A percentile compares a stretch with the other conserved stretches of the same genome.
Evolutionary conservation across 192 early-diverging fungal genomes (phyloP).

Genomic region (Lunasporangiospora selenospora): DNA sequence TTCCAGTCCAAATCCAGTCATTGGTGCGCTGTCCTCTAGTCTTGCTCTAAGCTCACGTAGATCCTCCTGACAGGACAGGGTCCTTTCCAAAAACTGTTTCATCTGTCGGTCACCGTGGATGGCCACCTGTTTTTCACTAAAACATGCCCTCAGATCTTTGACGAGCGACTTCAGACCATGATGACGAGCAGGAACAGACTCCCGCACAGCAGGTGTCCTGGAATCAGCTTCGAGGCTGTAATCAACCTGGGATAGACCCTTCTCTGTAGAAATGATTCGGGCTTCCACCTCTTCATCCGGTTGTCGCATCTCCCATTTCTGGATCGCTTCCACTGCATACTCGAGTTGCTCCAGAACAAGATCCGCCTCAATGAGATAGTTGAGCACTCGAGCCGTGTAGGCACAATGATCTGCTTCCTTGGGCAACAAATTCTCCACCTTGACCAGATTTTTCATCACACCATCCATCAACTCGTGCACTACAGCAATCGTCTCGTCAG

Average conservation of each 20-base stretch:
- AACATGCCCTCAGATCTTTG: slow-evolving; percentile 23
- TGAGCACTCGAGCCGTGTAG: slow-evolving; percentile 21
- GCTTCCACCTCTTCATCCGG: slow-evolving; percentile 25
- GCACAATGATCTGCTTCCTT: slow-evolving; percentile 32
- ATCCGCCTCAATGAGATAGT: slow-evolving; percentile 16
- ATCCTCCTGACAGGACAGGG: slow-evolving; percentile 15
- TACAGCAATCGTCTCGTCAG: slow-evolving; percentile 10
- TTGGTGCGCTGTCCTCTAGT: slow-evolving; percentile 12
- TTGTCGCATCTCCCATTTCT: slow-evolving; percentile 35
- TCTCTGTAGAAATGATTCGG: slow-evolving; percentile 3
- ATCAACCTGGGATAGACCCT: neutral
- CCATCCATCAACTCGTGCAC: slow-evolving; percentile 36
- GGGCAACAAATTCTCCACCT: slow-evolving; percentile 37
- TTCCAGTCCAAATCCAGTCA: slow-evolving; percentile 29
- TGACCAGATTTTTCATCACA: slow-evolving; percentile 38
- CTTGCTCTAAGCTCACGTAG: slow-evolving; percentile 12
- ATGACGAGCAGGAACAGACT: slow-evolving; percentile 21
- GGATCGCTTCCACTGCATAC: slow-evolving; percentile 8
- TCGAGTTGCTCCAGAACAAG: slow-evolving; percentile 14
- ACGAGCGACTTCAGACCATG: slow-evolving; percentile 9
- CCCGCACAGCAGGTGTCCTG: slow-evolving; percentile 2
- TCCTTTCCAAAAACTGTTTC: slow-evolving; percentile 31
- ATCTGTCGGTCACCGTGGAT: slow-evolving; percentile 41
- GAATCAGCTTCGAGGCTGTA: neutral
- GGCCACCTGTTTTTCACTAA: slow-evolving; percentile 26